Percentiles rank a stretch among this genome's conserved stretches.
Conservation (phyloP, 2,329 filamentous ascomycete species). For the Helminthosporium solani region DNA sequence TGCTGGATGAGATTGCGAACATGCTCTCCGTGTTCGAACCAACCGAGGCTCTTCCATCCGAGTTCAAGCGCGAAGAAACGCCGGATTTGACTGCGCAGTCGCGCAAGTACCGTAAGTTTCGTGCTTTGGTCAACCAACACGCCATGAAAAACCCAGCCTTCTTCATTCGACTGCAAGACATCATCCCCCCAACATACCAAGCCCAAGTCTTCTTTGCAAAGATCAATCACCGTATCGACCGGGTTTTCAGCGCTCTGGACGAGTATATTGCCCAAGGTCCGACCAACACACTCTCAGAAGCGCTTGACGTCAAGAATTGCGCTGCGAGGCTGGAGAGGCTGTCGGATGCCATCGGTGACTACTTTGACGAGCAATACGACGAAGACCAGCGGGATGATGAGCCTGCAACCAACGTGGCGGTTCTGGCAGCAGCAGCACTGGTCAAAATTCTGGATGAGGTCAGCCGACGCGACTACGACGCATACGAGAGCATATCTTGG, state of each 20-base stretch:
- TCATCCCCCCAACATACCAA: constrained; percentile 36
- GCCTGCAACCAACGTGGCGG: constrained; percentile 20
- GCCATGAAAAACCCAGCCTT: constrained; percentile 30
- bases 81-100: constrained; percentile 26
- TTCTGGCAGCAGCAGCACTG: constrained; percentile 30
- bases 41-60: constrained; percentile 33
- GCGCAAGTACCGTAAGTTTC: constrained; percentile 35
- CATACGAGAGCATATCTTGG: constrained; percentile 35
- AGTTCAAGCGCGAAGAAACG: constrained; percentile 30
- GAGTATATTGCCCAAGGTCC: constrained; percentile 33
- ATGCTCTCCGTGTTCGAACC: constrained; percentile 43
- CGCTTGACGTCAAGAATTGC: constrained; percentile 31
- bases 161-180: constrained; percentile 26
- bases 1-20: constrained; percentile 32
- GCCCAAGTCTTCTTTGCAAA: constrained; percentile 40
- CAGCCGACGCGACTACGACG: constrained; percentile 32
- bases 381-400: constrained; percentile 15
- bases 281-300: constrained; percentile 22
- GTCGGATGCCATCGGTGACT: constrained; percentile 30
- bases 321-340: constrained; percentile 31
- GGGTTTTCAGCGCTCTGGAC: constrained; percentile 32
- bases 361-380: constrained; percentile 23
- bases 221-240: constrained; percentile 30
- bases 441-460: constrained; percentile 37
- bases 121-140: constrained; percentile 29